Conservation (phyloP, 164 flowering plant species). For the Vitis amurensis region DNA sequence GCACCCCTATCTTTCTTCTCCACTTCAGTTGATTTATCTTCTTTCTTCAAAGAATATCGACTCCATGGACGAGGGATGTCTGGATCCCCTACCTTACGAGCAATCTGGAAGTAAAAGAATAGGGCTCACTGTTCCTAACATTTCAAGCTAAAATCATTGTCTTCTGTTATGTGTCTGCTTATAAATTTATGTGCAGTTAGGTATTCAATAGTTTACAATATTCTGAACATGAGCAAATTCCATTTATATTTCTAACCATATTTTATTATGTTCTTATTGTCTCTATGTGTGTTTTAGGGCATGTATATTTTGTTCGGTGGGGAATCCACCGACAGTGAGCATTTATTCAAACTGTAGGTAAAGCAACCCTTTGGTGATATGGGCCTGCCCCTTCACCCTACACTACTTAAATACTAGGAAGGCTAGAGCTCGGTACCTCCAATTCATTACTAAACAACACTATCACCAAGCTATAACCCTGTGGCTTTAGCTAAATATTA, state of each 20-base stretch:
- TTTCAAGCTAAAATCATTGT: neutral
- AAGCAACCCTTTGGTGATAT: too few species aligned
- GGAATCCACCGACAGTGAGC: too few species aligned
- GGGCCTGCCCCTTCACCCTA: too few species aligned
- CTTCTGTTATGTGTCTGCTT: neutral
- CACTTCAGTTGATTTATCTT: slow-evolving; percentile 28
- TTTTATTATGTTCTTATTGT: too few species aligned
- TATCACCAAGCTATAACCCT: too few species aligned
- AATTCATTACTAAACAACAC: too few species aligned
- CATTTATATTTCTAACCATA: neutral
- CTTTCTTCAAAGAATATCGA: slow-evolving; percentile 56
- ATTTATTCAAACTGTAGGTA: too few species aligned
- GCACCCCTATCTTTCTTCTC: slow-evolving; percentile 17
- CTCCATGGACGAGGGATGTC: slow-evolving; percentile 93
- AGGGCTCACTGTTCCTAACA: neutral
- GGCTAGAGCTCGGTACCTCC: too few species aligned
- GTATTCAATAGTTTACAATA: neutral
- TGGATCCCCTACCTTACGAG: slow-evolving; percentile 82
- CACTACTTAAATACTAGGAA: too few species aligned
- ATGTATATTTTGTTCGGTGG: too few species aligned
- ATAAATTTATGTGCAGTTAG: neutral
- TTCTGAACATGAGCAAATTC: neutral
- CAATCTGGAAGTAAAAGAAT: slow-evolving; percentile 44
- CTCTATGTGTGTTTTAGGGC: too few species aligned
- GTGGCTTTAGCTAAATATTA: too few species aligned